Evolutionary conservation across 1,139 yeast species (phyloP).

Genomic region (Hansenula sp.): DNA sequence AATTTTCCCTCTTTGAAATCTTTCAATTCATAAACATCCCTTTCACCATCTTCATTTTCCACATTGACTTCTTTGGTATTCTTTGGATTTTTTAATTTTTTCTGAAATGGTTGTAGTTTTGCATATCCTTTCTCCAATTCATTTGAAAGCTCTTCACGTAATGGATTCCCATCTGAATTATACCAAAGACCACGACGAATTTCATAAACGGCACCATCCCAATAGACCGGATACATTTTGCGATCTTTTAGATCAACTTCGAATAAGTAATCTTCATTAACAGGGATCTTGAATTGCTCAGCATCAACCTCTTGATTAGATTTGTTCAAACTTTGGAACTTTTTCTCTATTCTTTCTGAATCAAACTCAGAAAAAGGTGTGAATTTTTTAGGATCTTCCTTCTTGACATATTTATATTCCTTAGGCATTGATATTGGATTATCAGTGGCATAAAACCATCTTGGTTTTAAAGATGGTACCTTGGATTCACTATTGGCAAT

Average conservation of each 20-base stretch:
- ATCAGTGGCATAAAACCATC: slow-evolving; percentile 85
- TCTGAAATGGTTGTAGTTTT: slow-evolving; percentile 17
- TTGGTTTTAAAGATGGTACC: slow-evolving; percentile 10
- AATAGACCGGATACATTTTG: slow-evolving; percentile 65
- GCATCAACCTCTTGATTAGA: slow-evolving; percentile 4
- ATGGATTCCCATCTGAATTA: slow-evolving; percentile 54
- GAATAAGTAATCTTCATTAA: slow-evolving; percentile 77
- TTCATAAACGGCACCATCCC: slow-evolving; percentile 87
- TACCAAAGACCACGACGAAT: slow-evolving; percentile 90
- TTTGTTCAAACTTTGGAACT: slow-evolving; percentile 27
- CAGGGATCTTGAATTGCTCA: slow-evolving; percentile 37
- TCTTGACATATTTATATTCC: slow-evolving; percentile 45
- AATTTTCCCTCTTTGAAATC: slow-evolving; percentile 25
- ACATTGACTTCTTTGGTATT: background rate
- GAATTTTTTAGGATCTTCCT: slow-evolving; percentile 53
- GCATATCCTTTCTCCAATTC: slow-evolving; percentile 57
- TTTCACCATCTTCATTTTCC: slow-evolving; percentile 11
- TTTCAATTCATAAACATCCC: slow-evolving; percentile 15
- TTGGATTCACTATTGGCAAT: too few relatives aligned
- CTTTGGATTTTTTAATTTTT: background rate
- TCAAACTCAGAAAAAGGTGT: slow-evolving; percentile 67
- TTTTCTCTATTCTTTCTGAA: slow-evolving; percentile 53
- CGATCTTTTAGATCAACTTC: slow-evolving; percentile 58
- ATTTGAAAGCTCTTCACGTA: slow-evolving; percentile 44
- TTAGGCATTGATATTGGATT: slow-evolving; percentile 65